Evolutionary conservation across 371 early-diverging fungal genomes (phyloP).

Genomic region (Capillidium heterosporum): DNA sequence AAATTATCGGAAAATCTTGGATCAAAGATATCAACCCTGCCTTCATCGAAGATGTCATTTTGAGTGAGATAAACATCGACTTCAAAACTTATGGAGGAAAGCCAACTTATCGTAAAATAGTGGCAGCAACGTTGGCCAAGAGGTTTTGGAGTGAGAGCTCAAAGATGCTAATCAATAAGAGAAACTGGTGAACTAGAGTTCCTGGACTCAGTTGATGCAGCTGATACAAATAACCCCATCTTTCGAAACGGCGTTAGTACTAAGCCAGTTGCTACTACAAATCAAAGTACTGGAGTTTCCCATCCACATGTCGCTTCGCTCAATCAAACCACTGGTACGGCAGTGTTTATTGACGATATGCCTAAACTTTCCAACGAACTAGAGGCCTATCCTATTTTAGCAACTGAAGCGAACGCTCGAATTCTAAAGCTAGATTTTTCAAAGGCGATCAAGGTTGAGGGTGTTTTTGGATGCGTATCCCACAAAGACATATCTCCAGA

Average conservation of each 20-base stretch:
- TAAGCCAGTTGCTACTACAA: too few relatives aligned
- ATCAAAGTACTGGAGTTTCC: too few relatives aligned
- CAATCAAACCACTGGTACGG: constrained; percentile 65
- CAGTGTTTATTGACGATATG: constrained; percentile 57
- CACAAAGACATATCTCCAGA: constrained; percentile 45
- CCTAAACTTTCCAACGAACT: constrained; percentile 38
- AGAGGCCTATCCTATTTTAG: constrained; percentile 35
- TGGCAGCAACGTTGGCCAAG: constrained; percentile 40
- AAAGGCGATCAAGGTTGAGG: constrained; percentile 30
- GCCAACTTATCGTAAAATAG: constrained; percentile 47
- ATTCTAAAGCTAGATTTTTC: constrained; percentile 34
- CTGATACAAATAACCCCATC: too few relatives aligned
- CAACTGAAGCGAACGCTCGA: constrained; percentile 39
- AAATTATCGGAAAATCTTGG: constrained; percentile 25
- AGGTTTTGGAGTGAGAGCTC: too few relatives aligned
- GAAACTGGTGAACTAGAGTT: too few relatives aligned
- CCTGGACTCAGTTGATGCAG: too few relatives aligned
- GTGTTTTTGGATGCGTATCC: constrained; percentile 30
- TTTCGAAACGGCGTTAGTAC: too few relatives aligned
- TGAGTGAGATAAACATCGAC: background rate
- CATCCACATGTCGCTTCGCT: constrained; percentile 43
- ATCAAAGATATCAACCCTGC: constrained; percentile 15
- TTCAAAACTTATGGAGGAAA: constrained; percentile 51
- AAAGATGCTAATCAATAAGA: too few relatives aligned
- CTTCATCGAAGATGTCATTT: background rate